Evolutionary conservation across 116 monocot species (phyloP), one percentile per base, ranked within the genome.

Genomic region (Cymodocea nodosa): DNA sequence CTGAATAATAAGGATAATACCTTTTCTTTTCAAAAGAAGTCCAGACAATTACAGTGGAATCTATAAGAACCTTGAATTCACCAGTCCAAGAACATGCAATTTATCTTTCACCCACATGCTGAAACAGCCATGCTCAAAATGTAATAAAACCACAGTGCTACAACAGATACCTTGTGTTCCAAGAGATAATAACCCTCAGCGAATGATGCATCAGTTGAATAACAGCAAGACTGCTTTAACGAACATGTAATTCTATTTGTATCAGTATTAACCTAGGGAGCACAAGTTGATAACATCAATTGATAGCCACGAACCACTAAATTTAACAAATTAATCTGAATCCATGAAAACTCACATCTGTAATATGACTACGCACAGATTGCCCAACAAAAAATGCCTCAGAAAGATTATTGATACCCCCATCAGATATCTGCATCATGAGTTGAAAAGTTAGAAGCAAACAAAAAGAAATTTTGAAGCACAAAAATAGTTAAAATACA

Each of bases 221-320:
- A 87, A 69, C 91, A 97, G 44, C 78, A 70, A 23, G 95, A 97
- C 63, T 90, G 95, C 81, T 90, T 83, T 69, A 97, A 79, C 0
- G 87, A 85, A 18, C 90, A 76, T 50, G 83, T 83, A 52, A 90
- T 80, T 36, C 81, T 76, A 55, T 78, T 83, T 63, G 81, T 73
- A 56, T 88, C 87, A 66, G 51, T 67, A 71, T 85, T 74, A 34
- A 81, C 89, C 94, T 94, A 67, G 80, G 68, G 66, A 50, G 30
- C 53, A 25, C 1, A 66, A 37, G 64, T 8, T 19, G 23, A 19
- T 14, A 62, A 10, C 44, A 44, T 44, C 5, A 44, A 44, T 44
- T 44, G 44, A 44, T 12, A 44, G 44, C 44, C 44, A 44, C 9
- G 12, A 44, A 44, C 44, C 44, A 44, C 0, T 37, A 37, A 35